These are phyloP conservation scores for Magnolia officinalis DNA, from an alignment of 164 flowering plant genomes.

Conservation along the genomic window DNA sequence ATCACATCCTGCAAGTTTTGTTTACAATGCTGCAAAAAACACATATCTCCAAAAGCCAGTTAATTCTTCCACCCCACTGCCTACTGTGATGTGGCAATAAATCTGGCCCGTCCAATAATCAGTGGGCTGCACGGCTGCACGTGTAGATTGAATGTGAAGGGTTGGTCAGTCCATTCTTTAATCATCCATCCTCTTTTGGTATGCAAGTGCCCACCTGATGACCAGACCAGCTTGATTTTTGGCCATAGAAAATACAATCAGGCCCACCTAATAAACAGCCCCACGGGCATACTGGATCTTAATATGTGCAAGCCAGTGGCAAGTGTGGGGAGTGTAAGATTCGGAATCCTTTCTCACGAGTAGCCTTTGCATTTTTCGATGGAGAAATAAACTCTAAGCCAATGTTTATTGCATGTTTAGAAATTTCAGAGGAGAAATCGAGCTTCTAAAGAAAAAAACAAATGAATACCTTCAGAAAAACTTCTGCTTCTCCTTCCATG, in stretches of 20 bases:
- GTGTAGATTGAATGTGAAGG: too few species aligned
- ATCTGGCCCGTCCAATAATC: too few species aligned
- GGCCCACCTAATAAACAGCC: too few species aligned
- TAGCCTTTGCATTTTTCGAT: background rate
- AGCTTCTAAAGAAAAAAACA: background rate
- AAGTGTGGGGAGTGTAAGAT: too few species aligned
- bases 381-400: background rate
- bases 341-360: background rate
- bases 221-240: too few species aligned
- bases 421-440: background rate
- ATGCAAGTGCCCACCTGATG: too few species aligned
- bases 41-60: background rate
- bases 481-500: slow-evolving; percentile 57
- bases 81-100: background rate
- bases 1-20: slow-evolving; percentile 46
- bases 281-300: too few species aligned
- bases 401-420: background rate
- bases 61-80: background rate
- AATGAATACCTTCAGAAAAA: slow-evolving; percentile 45
- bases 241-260: too few species aligned
- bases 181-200: too few species aligned
- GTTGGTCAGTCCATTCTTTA: too few species aligned
- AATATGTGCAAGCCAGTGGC: too few species aligned
- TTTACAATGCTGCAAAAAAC: slow-evolving; percentile 39
- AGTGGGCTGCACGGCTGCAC: too few species aligned